These are phyloP conservation scores for Physcomitrellopsis africana DNA, from an alignment of 225 moss, liverwort and hornwort species.

Conservation along the genomic window DNA sequence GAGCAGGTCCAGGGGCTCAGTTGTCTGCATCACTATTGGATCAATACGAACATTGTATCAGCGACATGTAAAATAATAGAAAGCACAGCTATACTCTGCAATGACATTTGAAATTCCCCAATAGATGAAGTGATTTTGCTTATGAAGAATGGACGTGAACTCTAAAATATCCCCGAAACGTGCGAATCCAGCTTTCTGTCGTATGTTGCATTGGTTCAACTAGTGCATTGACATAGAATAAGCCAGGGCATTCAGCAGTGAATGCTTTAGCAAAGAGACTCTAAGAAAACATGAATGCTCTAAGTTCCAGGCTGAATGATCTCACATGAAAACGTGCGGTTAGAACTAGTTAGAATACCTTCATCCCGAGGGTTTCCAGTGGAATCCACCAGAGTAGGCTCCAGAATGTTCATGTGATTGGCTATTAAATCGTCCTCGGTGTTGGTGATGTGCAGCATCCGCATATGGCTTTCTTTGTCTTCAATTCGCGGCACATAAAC, in stretches of 20 bases:
- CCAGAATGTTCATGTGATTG: constrained; percentile 86
- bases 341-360: constrained; percentile 46
- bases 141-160: not conserved
- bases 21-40: constrained; percentile 78
- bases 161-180: constrained; percentile 2
- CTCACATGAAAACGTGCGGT: not conserved
- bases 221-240: constrained; percentile 2
- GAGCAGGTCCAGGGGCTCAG: constrained; percentile 76
- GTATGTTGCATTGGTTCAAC: not conserved
- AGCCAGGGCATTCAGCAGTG: not conserved
- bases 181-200: constrained; percentile 22
- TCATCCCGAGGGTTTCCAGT: constrained; percentile 71
- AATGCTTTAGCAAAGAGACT: not conserved
- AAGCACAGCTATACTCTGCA: constrained; percentile 23
- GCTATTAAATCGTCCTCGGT: constrained; percentile 65
- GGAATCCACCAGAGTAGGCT: constrained; percentile 66
- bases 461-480: constrained; percentile 89
- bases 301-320: not conserved
- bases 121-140: not conserved
- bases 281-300: not conserved
- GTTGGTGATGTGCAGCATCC: constrained; percentile 82
- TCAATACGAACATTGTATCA: constrained; percentile 28
- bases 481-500: constrained; percentile 89
- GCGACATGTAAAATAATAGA: constrained; percentile 7
- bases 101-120: constrained; percentile 14